Evolutionary conservation across 768 basidiomycete genomes (phyloP).

Genomic region (Mycena albidolilacea): DNA sequence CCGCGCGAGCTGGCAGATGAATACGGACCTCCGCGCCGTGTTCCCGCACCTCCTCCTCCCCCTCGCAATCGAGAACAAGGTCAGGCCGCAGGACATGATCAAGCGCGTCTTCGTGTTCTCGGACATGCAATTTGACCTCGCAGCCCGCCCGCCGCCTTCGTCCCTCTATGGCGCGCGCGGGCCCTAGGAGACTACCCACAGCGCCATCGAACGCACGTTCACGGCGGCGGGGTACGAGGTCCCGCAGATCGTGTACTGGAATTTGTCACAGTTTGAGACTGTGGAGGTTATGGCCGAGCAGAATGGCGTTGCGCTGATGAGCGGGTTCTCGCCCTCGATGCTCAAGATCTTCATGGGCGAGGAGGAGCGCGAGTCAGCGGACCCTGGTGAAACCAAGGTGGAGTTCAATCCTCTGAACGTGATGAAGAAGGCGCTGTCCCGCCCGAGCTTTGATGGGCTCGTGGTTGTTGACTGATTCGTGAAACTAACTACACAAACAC

Average conservation of each 20-base stretch:
- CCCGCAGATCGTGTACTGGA: constrained; percentile 84
- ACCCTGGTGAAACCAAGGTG: constrained; percentile 40
- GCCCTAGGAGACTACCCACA: constrained; percentile 75
- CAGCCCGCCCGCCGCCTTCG: constrained; percentile 6
- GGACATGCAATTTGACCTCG: constrained; percentile 82
- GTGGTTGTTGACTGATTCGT: constrained; percentile 66
- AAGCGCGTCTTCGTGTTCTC: constrained; percentile 83
- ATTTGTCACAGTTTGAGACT: constrained; percentile 58
- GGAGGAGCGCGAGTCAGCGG: constrained; percentile 51
- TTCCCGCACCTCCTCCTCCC: constrained; percentile 76
- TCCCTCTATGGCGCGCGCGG: neutral
- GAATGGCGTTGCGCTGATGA: constrained; percentile 78
- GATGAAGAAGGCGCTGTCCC: constrained; percentile 64
- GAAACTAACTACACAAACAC: neutral
- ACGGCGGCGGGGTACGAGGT: constrained; percentile 76
- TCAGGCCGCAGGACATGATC: constrained; percentile 81
- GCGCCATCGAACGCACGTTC: constrained; percentile 69
- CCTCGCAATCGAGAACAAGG: constrained; percentile 66
- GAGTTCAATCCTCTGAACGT: constrained; percentile 58
- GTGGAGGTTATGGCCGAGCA: constrained; percentile 66
- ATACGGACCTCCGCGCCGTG: constrained; percentile 74
- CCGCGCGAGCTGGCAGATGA: constrained; percentile 62
- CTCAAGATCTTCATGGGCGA: constrained; percentile 82
- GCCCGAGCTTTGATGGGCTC: constrained; percentile 68
- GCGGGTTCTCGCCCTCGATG: constrained; percentile 78